Evolutionary conservation across 495 filamentous ascomycete species (phyloP), one percentile per base, ranked within the genome.

Genomic region (Penicillium turbatum): DNA sequence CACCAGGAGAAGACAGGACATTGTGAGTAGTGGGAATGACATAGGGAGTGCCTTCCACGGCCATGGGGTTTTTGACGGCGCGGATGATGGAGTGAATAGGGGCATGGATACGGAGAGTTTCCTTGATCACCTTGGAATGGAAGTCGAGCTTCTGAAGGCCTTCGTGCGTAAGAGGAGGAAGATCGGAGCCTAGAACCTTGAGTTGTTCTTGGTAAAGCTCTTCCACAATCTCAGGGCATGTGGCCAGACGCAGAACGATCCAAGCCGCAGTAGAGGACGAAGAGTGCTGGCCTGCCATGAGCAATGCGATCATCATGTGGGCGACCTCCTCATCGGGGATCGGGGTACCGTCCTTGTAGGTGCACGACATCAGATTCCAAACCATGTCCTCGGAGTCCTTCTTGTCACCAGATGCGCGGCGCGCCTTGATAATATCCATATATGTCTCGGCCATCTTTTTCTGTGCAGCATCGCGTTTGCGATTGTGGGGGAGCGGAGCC

Each of bases 271-370:
- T 84, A 1, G 79, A 80, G 10, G 82, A 81, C 3, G 81, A 78
- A 3, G 80, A 83, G 65, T 86, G 82, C 57, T 86, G 83, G 39
- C 83, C 83, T 39, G 82, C 82, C 80, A 85, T 83, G 38, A 86
- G 72, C 13, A 85, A 68, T 12, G 82, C 82, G 52, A 86, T 86
- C 83, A 86, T 85, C 75, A 86, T 85, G 57, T 84, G 80, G 5
- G 82, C 83, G 47, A 85, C 69, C 57, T 86, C 81, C 55, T 76
- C 65, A 54, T 86, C 81, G 0, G 82, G 81, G n/a, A 85, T 62
- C 5, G 73, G 75, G 16, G 68, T 80, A 50, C 83, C 83, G 54
- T 84, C 73, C 64, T 85, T 86, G 68, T 86, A 86, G 13, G 64
- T 71, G 67, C 76, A 82, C 30, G 71, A 72, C 83, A 85, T 86